Percentiles rank a stretch among this genome's conserved stretches.
phyloP scores from a whole-genome alignment of 2,329 filamentous ascomycete genomes.

The Sporothrix sp. region DNA sequence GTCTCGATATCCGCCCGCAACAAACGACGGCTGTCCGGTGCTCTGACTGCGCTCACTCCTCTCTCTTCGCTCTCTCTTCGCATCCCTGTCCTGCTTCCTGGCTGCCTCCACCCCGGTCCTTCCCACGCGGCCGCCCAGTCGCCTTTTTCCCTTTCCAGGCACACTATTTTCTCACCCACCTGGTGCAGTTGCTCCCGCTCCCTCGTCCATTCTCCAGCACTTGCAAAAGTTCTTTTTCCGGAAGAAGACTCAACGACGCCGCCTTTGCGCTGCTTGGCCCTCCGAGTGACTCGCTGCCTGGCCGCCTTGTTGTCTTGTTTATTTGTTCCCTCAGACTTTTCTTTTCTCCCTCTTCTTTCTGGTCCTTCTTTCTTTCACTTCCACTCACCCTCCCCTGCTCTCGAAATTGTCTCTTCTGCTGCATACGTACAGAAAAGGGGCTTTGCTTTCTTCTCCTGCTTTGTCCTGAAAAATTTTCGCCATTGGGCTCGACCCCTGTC shows the following conservation, averaged over 20 bases:
- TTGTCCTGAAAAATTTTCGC: conserved; percentile 7
- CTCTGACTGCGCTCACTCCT: too few species aligned
- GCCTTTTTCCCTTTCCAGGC: neutral
- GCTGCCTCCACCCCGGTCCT: conserved; percentile 6
- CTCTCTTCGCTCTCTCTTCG: too few species aligned
- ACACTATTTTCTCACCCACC: neutral
- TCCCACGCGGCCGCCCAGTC: neutral
- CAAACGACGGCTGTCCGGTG: too few species aligned
- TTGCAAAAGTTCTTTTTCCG: conserved; percentile 9
- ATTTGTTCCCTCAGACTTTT: neutral
- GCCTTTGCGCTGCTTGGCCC: neutral
- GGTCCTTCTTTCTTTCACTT: neutral
- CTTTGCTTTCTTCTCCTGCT: conserved; percentile 1
- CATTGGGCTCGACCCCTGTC: conserved; percentile 12
- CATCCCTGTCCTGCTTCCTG: too few species aligned
- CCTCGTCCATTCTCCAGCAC: neutral
- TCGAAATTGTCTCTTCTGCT: too few species aligned
- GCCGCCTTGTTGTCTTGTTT: neutral
- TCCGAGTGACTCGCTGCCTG: conserved; percentile 4
- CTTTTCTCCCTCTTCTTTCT: neutral
- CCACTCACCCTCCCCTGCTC: neutral
- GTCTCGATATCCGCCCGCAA: too few species aligned
- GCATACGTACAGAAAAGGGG: conserved; percentile 11
- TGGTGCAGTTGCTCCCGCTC: neutral
- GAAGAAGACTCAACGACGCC: conserved; percentile 5